Conservation (phyloP, 2,329 filamentous ascomycete species). For the Fusarium tupiense region DNA sequence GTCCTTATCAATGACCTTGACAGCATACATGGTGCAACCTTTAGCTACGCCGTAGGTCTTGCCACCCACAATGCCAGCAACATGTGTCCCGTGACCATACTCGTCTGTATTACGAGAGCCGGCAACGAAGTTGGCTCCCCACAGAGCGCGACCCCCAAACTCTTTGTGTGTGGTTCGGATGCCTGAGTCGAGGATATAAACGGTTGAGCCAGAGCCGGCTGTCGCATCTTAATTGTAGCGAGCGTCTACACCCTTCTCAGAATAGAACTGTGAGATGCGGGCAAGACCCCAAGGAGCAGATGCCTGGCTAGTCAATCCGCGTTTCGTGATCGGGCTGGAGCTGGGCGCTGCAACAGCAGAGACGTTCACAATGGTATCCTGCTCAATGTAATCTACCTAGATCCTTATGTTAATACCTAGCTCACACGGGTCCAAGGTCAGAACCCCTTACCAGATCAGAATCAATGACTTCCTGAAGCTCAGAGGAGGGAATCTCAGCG, state of each 20-base stretch:
- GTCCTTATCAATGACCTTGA: conserved; percentile 43
- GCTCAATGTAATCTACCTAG: conserved; percentile 12
- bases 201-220: conserved; percentile 40
- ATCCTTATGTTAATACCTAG: not conserved
- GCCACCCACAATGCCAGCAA: conserved; percentile 45
- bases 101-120: conserved; percentile 42
- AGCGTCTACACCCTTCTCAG: not conserved
- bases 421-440: too few relatives aligned
- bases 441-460: conserved; percentile 1
- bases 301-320: not conserved
- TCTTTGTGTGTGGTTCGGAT: conserved; percentile 50
- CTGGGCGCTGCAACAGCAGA: not conserved
- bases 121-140: conserved; percentile 41
- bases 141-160: conserved; percentile 41
- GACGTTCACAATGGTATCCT: conserved; percentile 6
- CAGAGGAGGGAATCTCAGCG: not conserved
- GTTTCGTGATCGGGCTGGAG: not conserved
- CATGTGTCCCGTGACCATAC: conserved; percentile 46
- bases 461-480: conserved; percentile 3
- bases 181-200: conserved; percentile 58
- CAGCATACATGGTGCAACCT: conserved; percentile 37
- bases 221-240: conserved; percentile 40
- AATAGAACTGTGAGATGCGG: not conserved
- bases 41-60: conserved; percentile 48
- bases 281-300: conserved; percentile 21